Evolutionary conservation across 2,329 filamentous ascomycete genomes (phyloP).

Genomic region (Trichoderma semiorbis): DNA sequence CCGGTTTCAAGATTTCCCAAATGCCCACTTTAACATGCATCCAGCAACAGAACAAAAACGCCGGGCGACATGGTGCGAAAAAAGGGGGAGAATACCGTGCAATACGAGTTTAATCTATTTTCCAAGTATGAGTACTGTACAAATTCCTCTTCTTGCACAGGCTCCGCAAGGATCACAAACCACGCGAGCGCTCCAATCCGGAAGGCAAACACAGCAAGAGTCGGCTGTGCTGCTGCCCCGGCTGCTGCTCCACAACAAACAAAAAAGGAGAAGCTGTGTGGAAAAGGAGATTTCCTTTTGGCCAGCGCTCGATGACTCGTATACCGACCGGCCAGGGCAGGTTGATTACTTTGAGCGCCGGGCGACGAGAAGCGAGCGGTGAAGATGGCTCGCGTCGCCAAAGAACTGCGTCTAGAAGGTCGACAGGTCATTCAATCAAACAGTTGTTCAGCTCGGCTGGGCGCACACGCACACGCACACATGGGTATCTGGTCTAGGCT

Average conservation of each 20-base stretch:
- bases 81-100: background rate
- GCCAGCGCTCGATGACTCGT: background rate
- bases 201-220: background rate
- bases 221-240: background rate
- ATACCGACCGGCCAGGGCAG: background rate
- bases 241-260: background rate
- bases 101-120: slow-evolving; percentile 3
- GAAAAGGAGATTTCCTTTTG: background rate
- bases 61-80: background rate
- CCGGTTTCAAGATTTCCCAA: background rate
- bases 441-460: background rate
- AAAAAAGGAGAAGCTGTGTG: background rate
- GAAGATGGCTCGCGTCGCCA: background rate
- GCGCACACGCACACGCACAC: no score
- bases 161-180: background rate
- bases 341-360: background rate
- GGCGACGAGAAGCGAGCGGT: background rate
- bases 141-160: background rate
- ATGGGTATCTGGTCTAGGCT: background rate
- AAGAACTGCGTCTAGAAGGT: background rate
- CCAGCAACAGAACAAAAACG: background rate
- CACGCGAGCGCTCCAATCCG: background rate
- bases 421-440: background rate
- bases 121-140: background rate
- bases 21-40: background rate